Evolutionary conservation across 441 rosid species (phyloP).

Genomic region (Arabidopsis hybrid): DNA sequence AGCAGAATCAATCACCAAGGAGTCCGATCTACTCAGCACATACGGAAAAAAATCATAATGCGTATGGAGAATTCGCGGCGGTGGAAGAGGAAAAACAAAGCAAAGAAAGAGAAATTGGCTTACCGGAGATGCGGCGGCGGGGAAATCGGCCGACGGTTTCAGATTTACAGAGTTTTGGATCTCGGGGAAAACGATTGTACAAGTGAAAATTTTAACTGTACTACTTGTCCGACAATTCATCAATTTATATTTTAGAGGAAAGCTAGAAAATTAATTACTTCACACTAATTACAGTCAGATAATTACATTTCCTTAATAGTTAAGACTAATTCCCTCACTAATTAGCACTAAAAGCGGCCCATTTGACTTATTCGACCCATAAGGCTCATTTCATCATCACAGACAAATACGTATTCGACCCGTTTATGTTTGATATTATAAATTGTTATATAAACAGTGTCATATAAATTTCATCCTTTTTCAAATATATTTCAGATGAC

Average conservation of each 20-base stretch:
- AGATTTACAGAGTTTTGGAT: slow-evolving; percentile 25
- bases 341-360: neutral
- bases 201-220: slow-evolving; percentile 15
- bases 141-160: slow-evolving; percentile 5
- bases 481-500: no score
- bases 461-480: no score
- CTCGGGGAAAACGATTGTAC: slow-evolving; percentile 28
- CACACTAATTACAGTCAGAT: neutral
- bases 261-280: neutral
- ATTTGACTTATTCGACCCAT: slow-evolving; percentile 3
- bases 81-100: neutral
- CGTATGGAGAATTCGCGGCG: slow-evolving; percentile 9
- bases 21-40: slow-evolving; percentile 30
- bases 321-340: neutral
- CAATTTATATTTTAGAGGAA: slow-evolving; percentile 13
- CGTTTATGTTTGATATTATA: neutral
- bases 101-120: neutral
- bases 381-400: neutral
- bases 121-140: slow-evolving; percentile 15
- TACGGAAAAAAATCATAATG: neutral
- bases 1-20: slow-evolving; percentile 9
- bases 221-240: neutral
- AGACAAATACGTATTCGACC: no score
- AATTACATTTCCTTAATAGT: neutral
- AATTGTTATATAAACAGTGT: neutral